These are phyloP conservation scores for Calonectria crousiana DNA, from an alignment of 2,329 filamentous ascomycete genomes.

Conservation along the genomic window DNA sequence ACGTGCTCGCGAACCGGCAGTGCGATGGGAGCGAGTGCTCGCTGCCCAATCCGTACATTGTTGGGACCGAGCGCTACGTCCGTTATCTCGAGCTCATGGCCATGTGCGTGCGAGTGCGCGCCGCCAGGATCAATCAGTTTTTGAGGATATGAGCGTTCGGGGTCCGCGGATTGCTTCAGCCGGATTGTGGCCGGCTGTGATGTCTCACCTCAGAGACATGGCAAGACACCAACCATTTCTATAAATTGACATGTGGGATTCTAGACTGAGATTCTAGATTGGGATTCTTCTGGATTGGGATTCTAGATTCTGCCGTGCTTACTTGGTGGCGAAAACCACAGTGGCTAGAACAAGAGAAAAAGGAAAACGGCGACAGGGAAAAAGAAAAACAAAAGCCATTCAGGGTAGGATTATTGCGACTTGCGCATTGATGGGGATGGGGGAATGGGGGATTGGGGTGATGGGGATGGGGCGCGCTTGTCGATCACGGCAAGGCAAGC, in stretches of 20 bases:
- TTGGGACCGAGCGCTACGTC: conserved; percentile 28
- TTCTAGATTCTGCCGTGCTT: neutral
- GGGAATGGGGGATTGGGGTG: neutral
- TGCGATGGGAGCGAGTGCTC: conserved; percentile 20
- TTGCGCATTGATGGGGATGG: neutral
- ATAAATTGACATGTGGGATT: neutral
- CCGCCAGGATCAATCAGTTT: conserved; percentile 12
- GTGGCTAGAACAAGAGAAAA: neutral
- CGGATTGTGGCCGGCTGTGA: neutral
- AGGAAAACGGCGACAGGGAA: neutral
- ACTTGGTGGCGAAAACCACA: neutral
- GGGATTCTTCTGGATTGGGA: neutral
- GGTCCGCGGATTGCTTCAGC: no score
- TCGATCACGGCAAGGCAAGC: neutral
- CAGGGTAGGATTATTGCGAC: neutral
- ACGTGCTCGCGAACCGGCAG: conserved; percentile 27
- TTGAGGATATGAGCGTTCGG: neutral
- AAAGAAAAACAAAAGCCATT: neutral
- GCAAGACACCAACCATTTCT: no score
- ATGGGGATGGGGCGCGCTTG: neutral
- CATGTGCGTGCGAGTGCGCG: conserved; percentile 26
- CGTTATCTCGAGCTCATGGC: conserved; percentile 31
- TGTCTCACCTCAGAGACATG: neutral
- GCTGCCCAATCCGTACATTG: conserved; percentile 30
- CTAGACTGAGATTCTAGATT: neutral